Conservation (phyloP, 106 monocot species). For the Posidonia australis region DNA sequence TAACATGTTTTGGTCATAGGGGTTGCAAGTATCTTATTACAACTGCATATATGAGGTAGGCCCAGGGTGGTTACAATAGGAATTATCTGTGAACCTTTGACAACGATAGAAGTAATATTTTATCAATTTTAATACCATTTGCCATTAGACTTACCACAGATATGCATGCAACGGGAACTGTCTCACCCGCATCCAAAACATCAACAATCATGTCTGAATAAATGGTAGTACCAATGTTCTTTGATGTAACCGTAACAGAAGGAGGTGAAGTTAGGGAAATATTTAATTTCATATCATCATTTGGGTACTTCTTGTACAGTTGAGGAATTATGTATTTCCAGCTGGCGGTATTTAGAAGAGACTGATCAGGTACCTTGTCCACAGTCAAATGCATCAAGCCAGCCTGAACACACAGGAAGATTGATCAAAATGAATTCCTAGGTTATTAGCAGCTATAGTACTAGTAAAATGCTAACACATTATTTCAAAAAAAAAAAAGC, state of each 20-base stretch:
- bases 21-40: too few relatives aligned
- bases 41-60: too few relatives aligned
- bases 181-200: slow-evolving; percentile 43
- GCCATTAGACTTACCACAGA: slow-evolving; percentile 44
- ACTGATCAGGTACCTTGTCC: slow-evolving; percentile 73
- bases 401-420: slow-evolving; percentile 37
- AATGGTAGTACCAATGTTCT: slow-evolving; percentile 46
- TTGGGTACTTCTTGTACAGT: slow-evolving; percentile 77
- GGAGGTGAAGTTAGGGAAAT: slow-evolving; percentile 75
- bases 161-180: slow-evolving; percentile 84
- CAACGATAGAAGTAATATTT: too few relatives aligned
- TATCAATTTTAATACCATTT: background rate
- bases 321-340: slow-evolving; percentile 79
- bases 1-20: too few relatives aligned
- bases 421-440: background rate
- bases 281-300: slow-evolving; percentile 80
- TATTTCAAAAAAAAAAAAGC: background rate
- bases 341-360: slow-evolving; percentile 70
- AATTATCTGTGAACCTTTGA: too few relatives aligned
- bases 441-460: background rate
- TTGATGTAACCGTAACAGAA: slow-evolving; percentile 30
- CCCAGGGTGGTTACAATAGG: too few relatives aligned
- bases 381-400: slow-evolving; percentile 78
- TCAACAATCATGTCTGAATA: slow-evolving; percentile 55
- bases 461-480: background rate